These are phyloP conservation scores for Pseudogymnoascus sp. DNA, from an alignment of 2,329 filamentous ascomycete species.

Conservation along the genomic window DNA sequence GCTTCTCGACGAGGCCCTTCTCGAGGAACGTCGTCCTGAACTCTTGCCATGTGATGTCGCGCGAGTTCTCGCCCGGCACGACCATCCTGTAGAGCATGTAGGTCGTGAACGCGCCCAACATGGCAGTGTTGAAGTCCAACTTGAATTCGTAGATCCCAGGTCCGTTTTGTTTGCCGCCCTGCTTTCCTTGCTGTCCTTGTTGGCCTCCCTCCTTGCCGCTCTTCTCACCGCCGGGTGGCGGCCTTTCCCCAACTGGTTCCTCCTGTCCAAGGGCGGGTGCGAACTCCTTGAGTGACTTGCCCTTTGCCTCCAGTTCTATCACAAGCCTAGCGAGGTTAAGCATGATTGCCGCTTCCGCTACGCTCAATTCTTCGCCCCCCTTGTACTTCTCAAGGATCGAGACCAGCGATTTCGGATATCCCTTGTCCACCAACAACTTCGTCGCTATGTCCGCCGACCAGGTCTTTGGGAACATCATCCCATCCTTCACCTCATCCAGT, in stretches of 20 bases:
- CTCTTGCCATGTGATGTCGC: slow-evolving; percentile 97
- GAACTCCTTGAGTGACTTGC: neutral
- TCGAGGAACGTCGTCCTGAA: slow-evolving; percentile 88
- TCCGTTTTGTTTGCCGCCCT: slow-evolving; percentile 22
- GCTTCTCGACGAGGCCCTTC: slow-evolving; percentile 90
- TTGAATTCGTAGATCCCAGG: slow-evolving; percentile 22
- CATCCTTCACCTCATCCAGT: slow-evolving; percentile 5
- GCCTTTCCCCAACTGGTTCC: neutral
- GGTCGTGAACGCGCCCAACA: slow-evolving; percentile 48
- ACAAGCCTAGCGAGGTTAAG: neutral
- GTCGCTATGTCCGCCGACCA: neutral
- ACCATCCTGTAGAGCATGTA: slow-evolving; percentile 58
- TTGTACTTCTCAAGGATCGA: slow-evolving; percentile 21
- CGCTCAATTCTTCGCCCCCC: slow-evolving; percentile 28
- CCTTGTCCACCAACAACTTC: slow-evolving; percentile 15
- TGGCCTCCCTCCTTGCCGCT: slow-evolving; percentile 20
- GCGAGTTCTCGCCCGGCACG: slow-evolving; percentile 54
- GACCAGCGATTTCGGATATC: slow-evolving; percentile 14
- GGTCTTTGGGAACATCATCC: slow-evolving; percentile 12
- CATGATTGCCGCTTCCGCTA: neutral
- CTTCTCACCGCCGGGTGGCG: neutral
- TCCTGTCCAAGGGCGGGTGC: neutral
- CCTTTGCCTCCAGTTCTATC: neutral
- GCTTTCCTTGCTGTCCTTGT: slow-evolving; percentile 18
- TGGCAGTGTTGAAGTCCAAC: slow-evolving; percentile 23